These are phyloP conservation scores for Vanderwaltozyma tropicalis DNA, from an alignment of 805 yeast genomes.

Conservation along the genomic window DNA sequence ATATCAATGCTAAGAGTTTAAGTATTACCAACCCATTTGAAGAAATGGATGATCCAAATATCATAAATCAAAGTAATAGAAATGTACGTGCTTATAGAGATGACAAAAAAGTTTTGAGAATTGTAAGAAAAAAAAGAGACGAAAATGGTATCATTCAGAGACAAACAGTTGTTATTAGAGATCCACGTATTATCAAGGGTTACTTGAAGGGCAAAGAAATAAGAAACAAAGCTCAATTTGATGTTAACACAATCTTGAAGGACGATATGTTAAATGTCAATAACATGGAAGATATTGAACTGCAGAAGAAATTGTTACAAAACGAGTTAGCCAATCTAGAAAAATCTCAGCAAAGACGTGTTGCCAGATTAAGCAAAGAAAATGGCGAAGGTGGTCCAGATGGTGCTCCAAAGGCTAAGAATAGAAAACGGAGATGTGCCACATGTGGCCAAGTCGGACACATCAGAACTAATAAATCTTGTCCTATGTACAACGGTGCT, in stretches of 20 bases:
- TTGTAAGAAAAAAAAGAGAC: conserved; percentile 73
- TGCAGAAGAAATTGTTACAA: conserved; percentile 65
- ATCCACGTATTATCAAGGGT: conserved; percentile 79
- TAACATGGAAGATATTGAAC: conserved; percentile 73
- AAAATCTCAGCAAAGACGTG: conserved; percentile 59
- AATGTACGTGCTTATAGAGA: conserved; percentile 19
- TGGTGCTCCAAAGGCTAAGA: conserved; percentile 25
- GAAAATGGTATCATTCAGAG: conserved; percentile 80
- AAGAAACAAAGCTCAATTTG: conserved; percentile 53
- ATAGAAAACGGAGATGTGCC: conserved; percentile 70
- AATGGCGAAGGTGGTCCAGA: conserved; percentile 25
- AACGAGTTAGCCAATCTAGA: conserved; percentile 76
- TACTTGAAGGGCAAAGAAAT: conserved; percentile 64
- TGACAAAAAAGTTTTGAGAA: conserved; percentile 40
- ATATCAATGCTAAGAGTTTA: conserved; percentile 60
- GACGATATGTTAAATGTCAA: conserved; percentile 30
- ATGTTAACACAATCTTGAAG: conserved; percentile 35
- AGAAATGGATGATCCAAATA: conserved; percentile 29
- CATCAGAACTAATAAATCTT: conserved; percentile 76
- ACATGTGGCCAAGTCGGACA: conserved; percentile 95
- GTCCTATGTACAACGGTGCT: conserved; percentile 70
- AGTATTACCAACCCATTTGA: conserved; percentile 32
- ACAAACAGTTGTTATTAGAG: conserved; percentile 64
- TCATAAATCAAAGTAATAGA: conserved; percentile 27
- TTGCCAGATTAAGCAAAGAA: conserved; percentile 45